phyloP scores from a whole-genome alignment of 139 green algal genomes.

The Nannochloris sp. region DNA sequence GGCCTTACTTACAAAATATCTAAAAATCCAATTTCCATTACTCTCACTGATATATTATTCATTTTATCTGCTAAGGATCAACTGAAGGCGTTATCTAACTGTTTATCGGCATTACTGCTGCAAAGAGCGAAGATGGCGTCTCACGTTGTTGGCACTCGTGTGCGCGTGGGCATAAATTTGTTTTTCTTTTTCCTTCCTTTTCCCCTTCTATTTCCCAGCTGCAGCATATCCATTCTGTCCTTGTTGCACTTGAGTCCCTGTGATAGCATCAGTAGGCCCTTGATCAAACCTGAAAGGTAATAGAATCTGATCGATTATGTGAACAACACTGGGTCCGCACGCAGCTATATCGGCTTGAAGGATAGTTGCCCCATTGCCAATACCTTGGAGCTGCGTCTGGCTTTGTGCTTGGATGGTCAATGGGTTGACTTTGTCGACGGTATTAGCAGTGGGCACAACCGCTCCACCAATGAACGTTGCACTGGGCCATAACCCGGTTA shows the following conservation, averaged over 20 bases:
- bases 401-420: background rate
- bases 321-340: slow-evolving; percentile 27
- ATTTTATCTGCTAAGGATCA: too few relatives aligned
- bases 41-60: too few relatives aligned
- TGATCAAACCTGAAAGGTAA: slow-evolving; percentile 34
- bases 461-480: slow-evolving; percentile 2
- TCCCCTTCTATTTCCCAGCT: too few relatives aligned
- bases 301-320: slow-evolving; percentile 31
- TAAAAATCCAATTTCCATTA: too few relatives aligned
- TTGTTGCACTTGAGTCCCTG: slow-evolving; percentile 11
- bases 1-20: too few relatives aligned
- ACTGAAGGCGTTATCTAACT: too few relatives aligned
- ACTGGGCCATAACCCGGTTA: slow-evolving; percentile 21
- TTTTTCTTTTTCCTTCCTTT: too few relatives aligned
- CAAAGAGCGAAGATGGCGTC: too few relatives aligned
- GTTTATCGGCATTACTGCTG: too few relatives aligned
- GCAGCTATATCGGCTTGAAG: slow-evolving; percentile 24
- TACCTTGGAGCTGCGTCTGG: slow-evolving; percentile 14
- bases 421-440: slow-evolving; percentile 23
- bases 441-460: background rate
- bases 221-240: too few relatives aligned
- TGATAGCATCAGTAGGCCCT: slow-evolving; percentile 23
- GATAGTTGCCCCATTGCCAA: slow-evolving; percentile 14
- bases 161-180: too few relatives aligned
- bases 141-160: too few relatives aligned